These are phyloP conservation scores for Saccharomycopsis sp. DNA, from an alignment of 805 yeast genomes.

Conservation along the genomic window DNA sequence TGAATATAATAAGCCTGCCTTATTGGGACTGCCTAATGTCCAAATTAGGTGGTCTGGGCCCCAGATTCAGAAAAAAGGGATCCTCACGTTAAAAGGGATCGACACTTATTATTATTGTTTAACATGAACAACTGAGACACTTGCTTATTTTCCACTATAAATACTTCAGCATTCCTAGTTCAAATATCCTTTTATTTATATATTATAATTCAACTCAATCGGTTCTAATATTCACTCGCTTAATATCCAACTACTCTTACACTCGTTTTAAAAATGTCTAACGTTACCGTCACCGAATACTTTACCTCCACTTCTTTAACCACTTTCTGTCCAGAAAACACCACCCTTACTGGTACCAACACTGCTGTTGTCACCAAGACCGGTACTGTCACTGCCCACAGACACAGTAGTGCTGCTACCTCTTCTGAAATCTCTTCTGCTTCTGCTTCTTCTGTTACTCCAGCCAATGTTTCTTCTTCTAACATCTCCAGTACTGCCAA, in stretches of 20 bases:
- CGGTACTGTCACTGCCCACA: constrained; percentile 1
- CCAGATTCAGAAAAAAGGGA: too few species aligned
- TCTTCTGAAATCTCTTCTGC: constrained; percentile 3
- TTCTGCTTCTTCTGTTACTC: neutral
- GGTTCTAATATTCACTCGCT: too few species aligned
- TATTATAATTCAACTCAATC: too few species aligned
- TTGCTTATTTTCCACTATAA: too few species aligned
- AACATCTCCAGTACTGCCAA: constrained; percentile 3
- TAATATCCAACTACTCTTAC: constrained; percentile 1
- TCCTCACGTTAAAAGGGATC: too few species aligned
- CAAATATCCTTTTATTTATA: too few species aligned
- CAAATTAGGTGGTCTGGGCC: too few species aligned
- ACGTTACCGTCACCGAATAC: constrained; percentile 9
- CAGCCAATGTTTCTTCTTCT: constrained; percentile 4
- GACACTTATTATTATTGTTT: too few species aligned
- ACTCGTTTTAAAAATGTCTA: constrained; percentile 12
- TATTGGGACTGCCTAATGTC: too few species aligned
- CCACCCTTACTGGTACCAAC: constrained; percentile 7
- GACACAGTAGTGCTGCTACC: constrained; percentile 1
- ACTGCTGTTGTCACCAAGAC: constrained; percentile 11
- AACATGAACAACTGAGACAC: too few species aligned
- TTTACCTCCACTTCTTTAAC: constrained; percentile 10
- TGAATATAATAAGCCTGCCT: too few species aligned
- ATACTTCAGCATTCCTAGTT: too few species aligned
- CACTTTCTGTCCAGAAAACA: constrained; percentile 15